These are phyloP conservation scores for Lobosporangium transversale DNA, from an alignment of 192 early-diverging fungal genomes.

Conservation along the genomic window DNA sequence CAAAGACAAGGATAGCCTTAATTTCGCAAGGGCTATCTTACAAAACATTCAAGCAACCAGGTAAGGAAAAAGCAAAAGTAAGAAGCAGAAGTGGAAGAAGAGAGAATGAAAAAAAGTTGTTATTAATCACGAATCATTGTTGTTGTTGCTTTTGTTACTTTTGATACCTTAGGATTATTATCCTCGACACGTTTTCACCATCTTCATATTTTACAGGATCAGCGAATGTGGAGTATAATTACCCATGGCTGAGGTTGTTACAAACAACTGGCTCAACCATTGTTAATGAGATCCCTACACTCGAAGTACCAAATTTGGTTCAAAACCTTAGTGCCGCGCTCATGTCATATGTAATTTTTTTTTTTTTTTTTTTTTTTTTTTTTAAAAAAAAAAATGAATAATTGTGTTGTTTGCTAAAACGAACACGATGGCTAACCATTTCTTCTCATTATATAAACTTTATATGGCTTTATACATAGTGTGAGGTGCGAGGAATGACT, in stretches of 20 bases:
- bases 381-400: too few relatives aligned
- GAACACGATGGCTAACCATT: too few relatives aligned
- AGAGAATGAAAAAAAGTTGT: too few relatives aligned
- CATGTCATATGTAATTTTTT: constrained; percentile 39
- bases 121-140: too few relatives aligned
- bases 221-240: constrained; percentile 31
- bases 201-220: constrained; percentile 40
- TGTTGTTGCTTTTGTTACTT: neutral
- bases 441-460: too few relatives aligned
- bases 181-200: constrained; percentile 33
- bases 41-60: constrained; percentile 27
- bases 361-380: neutral
- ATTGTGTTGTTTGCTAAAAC: too few relatives aligned
- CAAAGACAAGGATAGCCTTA: constrained; percentile 40
- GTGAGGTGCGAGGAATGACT: constrained; percentile 37
- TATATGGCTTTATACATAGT: too few relatives aligned
- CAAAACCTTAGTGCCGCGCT: constrained; percentile 49
- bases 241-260: constrained; percentile 38
- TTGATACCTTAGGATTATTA: constrained; percentile 26
- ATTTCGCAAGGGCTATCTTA: constrained; percentile 46
- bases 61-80: constrained; percentile 2
- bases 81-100: too few relatives aligned
- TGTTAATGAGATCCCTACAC: constrained; percentile 37
- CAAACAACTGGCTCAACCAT: constrained; percentile 31
- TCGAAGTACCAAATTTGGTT: constrained; percentile 46